Evolutionary conservation across 2,329 filamentous ascomycete genomes (phyloP), one percentile per base, ranked within the genome.

Genomic region (Stagonosporopsis rhizophila): DNA sequence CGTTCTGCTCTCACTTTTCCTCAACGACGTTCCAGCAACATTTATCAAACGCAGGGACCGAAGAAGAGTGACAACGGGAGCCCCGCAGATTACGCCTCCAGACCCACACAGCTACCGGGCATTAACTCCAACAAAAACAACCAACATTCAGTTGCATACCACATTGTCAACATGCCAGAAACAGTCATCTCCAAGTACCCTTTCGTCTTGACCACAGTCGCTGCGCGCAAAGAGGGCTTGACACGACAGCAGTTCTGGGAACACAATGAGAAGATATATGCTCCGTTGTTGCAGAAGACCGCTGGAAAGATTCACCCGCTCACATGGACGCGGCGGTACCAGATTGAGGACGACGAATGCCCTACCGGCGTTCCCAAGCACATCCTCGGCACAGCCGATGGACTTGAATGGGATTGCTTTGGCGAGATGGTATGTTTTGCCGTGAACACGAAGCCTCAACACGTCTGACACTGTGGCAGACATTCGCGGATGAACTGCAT

Each of bases 321-420:
- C 27, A 57, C 62, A 17, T 65, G 61, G 61, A 64, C 55, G 19
- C 54, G 62, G 1, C 44, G 49, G 12, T 65, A 65, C 45, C 61
- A 65, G 30, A 42, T 64, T 15, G 59, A 56, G 4, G 61, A 64
- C 1, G 54, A 50, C 11, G 61, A 65, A 25, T 46, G 54, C 1
- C 62, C 62, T 0, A 52, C 32, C 8, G 62, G 62, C 1, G 22
- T 65, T 12, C 30, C 61, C 2, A 58, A 46, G 20, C 39, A 59
- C 2, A 50, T 62, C 19, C 45, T 65, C 15, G 61, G 61, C 11
- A 41, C 23, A 4, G 47, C 58, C 25, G 61, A 59, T 6, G 52
- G 49, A n/a, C 35, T 65, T 20, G 62, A 64, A n/a, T 65, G 61
- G 61, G 62, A 65, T 27, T 64, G 61, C 19, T 62, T 60, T 19